Percentiles rank a stretch among this genome's conserved stretches.
Conservation (phyloP, 2,329 filamentous ascomycete genomes). For the Aspergillus sp. region DNA sequence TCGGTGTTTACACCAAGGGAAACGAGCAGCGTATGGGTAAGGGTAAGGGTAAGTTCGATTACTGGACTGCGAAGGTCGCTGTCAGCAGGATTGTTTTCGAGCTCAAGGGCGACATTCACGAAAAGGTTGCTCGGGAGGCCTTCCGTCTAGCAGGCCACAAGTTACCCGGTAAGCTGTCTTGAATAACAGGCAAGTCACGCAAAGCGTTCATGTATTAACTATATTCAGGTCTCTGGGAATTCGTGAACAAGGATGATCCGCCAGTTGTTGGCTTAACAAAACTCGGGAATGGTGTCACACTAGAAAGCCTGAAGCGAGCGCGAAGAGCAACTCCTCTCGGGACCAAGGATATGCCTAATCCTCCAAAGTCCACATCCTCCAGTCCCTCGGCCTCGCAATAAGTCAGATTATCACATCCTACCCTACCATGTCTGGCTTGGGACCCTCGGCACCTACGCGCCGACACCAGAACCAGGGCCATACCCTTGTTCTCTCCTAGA, state of each 20-base stretch:
- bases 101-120: conserved; percentile 86
- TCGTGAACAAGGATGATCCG: conserved; percentile 88
- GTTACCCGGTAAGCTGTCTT: conserved; percentile 69
- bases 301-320: conserved; percentile 80
- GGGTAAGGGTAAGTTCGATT: conserved; percentile 95
- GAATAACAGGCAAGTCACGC: background rate
- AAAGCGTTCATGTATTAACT: conserved; percentile 18
- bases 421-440: conserved; percentile 10
- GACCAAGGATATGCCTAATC: conserved; percentile 28
- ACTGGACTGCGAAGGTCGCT: conserved; percentile 87
- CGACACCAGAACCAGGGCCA: conserved; percentile 55
- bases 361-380: conserved; percentile 36
- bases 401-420: conserved; percentile 16
- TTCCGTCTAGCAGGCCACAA: conserved; percentile 94
- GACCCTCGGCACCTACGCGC: conserved; percentile 42
- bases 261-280: conserved; percentile 92
- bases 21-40: conserved; percentile 99
- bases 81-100: conserved; percentile 93
- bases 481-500: conserved; percentile 55
- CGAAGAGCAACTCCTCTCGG: conserved; percentile 62
- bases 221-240: conserved; percentile 66
- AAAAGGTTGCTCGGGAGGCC: conserved; percentile 90
- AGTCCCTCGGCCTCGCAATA: conserved; percentile 38
- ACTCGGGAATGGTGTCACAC: conserved; percentile 73
- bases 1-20: conserved; percentile 91